Base-by-base conservation (phyloP, 352 stramenopile genomes). In the Peronospora belbahrii region DNA sequence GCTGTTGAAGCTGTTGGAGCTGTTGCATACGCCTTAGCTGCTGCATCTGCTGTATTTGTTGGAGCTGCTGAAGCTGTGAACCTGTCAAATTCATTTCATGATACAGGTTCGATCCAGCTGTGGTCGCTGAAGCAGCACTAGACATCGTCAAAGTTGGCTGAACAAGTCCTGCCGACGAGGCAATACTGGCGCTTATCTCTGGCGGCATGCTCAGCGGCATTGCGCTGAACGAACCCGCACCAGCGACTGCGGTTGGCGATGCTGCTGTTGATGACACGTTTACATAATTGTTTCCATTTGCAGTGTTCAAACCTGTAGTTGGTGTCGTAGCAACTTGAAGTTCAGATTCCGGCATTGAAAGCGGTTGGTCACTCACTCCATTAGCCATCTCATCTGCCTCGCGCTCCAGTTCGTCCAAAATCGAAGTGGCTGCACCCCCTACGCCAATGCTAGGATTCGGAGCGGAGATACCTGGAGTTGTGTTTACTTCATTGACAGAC, bases 341-440 rank as follows among this genome's bases (percentile, higher is more conserved):
- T 52, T 94, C 82, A 0, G 78, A 84, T 30, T 87, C 72, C 6
- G 79, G 77, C 82, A 94, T 94, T 4, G 77, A 80, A 8, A 94
- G 54, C 1, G 82, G 79, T 41, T 91, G 67, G 28, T 94, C 82
- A 40, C 65, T 89, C 13, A 90, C 59, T 11, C 77, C 74, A 41
- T 88, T 85, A 1, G 82, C 82, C 82, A 94, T 94, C 48, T 94
- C 82, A 52, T 94, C 72, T 1, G 82, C 78, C 39, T 94, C 82
- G 11, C 82, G 74, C 35, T 94, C 82, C 19, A 94, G 43, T 25
- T 94, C 82, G 23, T 94, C 82, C 39, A 94, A 41, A 42, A 94
- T 94, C n/a, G 79, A 91, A 44, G 42, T 88, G 11, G 69, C 56
- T 14, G 54, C 54, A 40, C 32, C 43, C n/a, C 43, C 62, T 56